Evolutionary conservation across 345 rosid genomes (phyloP).

Genomic region (Isatis tinctoria): DNA sequence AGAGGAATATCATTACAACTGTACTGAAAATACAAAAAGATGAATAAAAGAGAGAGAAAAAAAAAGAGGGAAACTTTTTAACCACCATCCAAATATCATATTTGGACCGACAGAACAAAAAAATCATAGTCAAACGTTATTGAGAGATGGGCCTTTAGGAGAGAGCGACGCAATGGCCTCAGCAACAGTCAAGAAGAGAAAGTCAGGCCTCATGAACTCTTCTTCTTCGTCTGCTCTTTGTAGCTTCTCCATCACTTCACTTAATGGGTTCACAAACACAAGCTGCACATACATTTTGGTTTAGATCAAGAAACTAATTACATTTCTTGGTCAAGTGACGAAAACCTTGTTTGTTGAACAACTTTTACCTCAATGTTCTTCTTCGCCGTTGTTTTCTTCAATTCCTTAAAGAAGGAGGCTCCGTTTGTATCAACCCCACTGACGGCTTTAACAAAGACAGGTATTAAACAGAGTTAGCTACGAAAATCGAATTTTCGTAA

Average conservation of each 20-base stretch:
- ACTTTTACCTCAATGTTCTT: constrained; percentile 47
- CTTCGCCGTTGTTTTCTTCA: constrained; percentile 56
- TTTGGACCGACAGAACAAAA: background rate
- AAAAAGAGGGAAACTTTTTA: background rate
- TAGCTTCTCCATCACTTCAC: constrained; percentile 84
- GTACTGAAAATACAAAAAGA: constrained; percentile 8
- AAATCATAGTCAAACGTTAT: constrained; percentile 30
- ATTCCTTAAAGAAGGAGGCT: constrained; percentile 56
- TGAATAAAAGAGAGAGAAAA: background rate
- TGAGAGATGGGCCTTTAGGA: constrained; percentile 48
- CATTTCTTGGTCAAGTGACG: background rate
- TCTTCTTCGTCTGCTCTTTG: constrained; percentile 51
- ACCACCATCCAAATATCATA: background rate
- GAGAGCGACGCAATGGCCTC: constrained; percentile 84
- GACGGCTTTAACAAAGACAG: constrained; percentile 47
- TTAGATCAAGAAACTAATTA: background rate
- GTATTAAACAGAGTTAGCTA: background rate
- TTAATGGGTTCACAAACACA: constrained; percentile 84
- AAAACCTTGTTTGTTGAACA: background rate
- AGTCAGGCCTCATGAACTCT: constrained; percentile 45
- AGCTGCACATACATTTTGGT: constrained; percentile 43
- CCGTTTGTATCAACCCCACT: constrained; percentile 87
- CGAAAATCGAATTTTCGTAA: background rate
- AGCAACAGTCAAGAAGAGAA: constrained; percentile 74
- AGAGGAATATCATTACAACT: constrained; percentile 3